These are phyloP conservation scores for Oenanthe javanica DNA, from an alignment of 140 eudicot genomes.

Conservation along the genomic window DNA sequence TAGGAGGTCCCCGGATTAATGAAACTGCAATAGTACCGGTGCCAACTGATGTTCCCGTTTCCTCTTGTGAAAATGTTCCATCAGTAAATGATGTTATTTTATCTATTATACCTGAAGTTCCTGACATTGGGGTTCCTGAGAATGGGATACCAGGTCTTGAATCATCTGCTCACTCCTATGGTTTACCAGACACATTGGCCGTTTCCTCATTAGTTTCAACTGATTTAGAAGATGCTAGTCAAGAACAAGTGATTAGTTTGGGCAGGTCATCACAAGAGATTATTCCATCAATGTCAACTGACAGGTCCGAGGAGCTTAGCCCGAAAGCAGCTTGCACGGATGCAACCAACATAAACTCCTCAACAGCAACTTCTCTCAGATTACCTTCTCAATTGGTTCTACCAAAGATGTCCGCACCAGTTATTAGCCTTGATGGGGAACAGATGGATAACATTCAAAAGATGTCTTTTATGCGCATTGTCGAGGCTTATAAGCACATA, in stretches of 20 bases:
- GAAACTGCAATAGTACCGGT: conserved; percentile 23
- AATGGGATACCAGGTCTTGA: conserved; percentile 82
- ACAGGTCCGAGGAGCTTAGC: conserved; percentile 92
- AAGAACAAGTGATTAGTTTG: conserved; percentile 43
- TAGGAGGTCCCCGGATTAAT: conserved; percentile 21
- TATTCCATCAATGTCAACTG: conserved; percentile 72
- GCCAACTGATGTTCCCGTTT: conserved; percentile 24
- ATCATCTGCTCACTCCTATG: conserved; percentile 39
- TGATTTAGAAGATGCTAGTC: conserved; percentile 49
- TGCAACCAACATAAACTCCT: conserved; percentile 40
- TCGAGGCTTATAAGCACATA: conserved; percentile 88
- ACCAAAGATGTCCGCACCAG: conserved; percentile 96
- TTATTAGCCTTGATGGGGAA: conserved; percentile 59
- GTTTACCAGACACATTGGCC: conserved; percentile 30
- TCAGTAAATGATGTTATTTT: conserved; percentile 23
- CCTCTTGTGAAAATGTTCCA: conserved; percentile 26
- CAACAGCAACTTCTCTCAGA: conserved; percentile 65
- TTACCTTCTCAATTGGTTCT: conserved; percentile 47
- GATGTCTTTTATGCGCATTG: conserved; percentile 56
- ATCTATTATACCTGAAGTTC: conserved; percentile 34
- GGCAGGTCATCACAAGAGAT: conserved; percentile 36
- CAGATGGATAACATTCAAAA: conserved; percentile 72
- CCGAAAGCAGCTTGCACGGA: conserved; percentile 55
- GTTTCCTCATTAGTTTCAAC: conserved; percentile 29
- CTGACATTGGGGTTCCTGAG: conserved; percentile 41